phyloP scores from a whole-genome alignment of 108 stramenopile species.

The Nitzschia putrida region DNA sequence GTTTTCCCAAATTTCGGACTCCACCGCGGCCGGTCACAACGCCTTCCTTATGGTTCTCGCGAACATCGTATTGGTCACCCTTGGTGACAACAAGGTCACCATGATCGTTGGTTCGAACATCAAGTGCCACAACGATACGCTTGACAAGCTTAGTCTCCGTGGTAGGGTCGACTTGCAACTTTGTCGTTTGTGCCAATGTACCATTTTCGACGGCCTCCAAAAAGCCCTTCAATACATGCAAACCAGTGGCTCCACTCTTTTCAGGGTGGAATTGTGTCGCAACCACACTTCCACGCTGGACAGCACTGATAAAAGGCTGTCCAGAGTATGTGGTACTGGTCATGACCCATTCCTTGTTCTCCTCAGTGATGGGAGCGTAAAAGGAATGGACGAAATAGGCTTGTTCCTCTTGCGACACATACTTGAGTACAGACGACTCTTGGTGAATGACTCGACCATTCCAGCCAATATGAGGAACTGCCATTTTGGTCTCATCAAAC shows the following conservation, averaged over 20 bases:
- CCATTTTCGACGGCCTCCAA: conserved; percentile 84
- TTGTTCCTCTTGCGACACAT: conserved; percentile 50
- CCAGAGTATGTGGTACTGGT: conserved; percentile 88
- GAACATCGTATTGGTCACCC: conserved; percentile 98
- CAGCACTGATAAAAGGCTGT: conserved; percentile 79
- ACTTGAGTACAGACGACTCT: conserved; percentile 67
- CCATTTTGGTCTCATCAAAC: conserved; percentile 72
- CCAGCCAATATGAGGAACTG: conserved; percentile 98
- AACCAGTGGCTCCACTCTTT: conserved; percentile 90
- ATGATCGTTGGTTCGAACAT: conserved; percentile 93
- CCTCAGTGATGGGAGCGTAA: conserved; percentile 78
- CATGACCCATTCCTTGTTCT: conserved; percentile 86
- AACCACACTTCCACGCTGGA: conserved; percentile 89
- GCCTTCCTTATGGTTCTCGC: conserved; percentile 83
- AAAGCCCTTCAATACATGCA: conserved; percentile 86
- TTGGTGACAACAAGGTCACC: conserved; percentile 99
- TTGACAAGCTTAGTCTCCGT: conserved; percentile 70
- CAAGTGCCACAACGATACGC: conserved; percentile 94
- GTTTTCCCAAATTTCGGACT: conserved; percentile 98
- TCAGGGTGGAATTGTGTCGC: conserved; percentile 99
- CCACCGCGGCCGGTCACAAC: conserved; percentile 73
- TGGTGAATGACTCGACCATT: conserved; percentile 89
- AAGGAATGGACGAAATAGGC: conserved; percentile 98
- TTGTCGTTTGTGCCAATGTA: conserved; percentile 56
- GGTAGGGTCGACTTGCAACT: conserved; percentile 43